phyloP scores from a whole-genome alignment of 345 rosid species.

The Pugionium dolabratum region DNA sequence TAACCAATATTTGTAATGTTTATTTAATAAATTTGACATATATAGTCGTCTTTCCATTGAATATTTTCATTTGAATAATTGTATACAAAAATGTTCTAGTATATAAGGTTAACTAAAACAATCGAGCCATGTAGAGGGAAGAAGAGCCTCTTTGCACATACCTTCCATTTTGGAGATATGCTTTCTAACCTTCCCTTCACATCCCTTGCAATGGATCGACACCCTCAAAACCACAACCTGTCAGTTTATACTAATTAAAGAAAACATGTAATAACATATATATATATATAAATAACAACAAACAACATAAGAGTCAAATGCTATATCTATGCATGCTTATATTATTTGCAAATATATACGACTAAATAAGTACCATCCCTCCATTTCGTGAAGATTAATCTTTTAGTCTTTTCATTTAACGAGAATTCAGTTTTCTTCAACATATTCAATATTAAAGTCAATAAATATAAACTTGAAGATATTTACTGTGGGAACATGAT shows the following conservation, averaged over 20 bases:
- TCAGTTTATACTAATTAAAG: background rate
- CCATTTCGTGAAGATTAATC: too few species aligned
- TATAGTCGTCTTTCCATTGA: constrained; percentile 23
- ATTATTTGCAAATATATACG: constrained; percentile 9
- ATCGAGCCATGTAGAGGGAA: background rate
- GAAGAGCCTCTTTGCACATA: constrained; percentile 19
- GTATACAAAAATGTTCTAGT: constrained; percentile 6
- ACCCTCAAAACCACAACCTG: constrained; percentile 90
- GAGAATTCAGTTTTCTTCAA: too few species aligned
- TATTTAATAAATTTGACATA: background rate
- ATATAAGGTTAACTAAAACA: background rate
- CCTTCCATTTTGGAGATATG: constrained; percentile 98
- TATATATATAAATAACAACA: background rate
- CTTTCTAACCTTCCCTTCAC: constrained; percentile 91
- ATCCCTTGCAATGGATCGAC: constrained; percentile 93
- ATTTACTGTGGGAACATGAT: background rate
- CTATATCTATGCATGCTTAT: constrained; percentile 11
- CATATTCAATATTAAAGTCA: too few species aligned
- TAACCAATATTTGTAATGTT: constrained; percentile 16
- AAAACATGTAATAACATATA: background rate
- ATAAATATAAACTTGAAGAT: too few species aligned
- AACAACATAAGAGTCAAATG: background rate
- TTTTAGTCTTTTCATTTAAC: too few species aligned
- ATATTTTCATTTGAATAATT: constrained; percentile 1
- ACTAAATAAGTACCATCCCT: background rate